Conservation (phyloP, 352 stramenopile species). For the Phytophthora ohioensis region DNA sequence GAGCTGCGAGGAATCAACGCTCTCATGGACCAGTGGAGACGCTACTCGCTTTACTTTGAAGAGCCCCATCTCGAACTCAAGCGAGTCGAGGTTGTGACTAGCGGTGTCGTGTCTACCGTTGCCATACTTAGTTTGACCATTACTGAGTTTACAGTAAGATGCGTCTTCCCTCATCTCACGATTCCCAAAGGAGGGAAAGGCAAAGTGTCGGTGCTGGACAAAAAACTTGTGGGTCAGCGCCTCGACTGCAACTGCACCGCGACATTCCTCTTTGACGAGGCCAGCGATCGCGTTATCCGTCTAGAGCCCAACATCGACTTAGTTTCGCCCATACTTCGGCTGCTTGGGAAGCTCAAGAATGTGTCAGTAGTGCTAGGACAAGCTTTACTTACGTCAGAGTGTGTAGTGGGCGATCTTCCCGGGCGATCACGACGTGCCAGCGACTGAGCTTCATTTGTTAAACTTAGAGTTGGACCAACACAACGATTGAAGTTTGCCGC, state of each 20-base stretch:
- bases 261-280: conserved; percentile 22
- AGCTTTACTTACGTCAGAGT: conserved; percentile 15
- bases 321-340: conserved; percentile 8
- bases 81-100: conserved; percentile 11
- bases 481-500: background rate
- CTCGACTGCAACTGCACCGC: conserved; percentile 24
- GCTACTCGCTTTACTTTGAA: conserved; percentile 33
- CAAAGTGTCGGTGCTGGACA: conserved; percentile 1
- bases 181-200: conserved; percentile 1
- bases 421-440: background rate
- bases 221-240: conserved; percentile 14
- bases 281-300: conserved; percentile 6
- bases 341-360: conserved; percentile 18
- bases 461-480: background rate
- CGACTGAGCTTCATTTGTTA: background rate
- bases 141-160: conserved; percentile 17
- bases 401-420: conserved; percentile 8
- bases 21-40: conserved; percentile 31
- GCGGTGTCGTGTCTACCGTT: conserved; percentile 13
- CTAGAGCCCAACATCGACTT: conserved; percentile 24
- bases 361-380: background rate
- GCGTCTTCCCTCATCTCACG: conserved; percentile 16
- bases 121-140: conserved; percentile 23
- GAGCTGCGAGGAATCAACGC: conserved; percentile 18
- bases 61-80: conserved; percentile 17